A percentile compares a stretch with the other conserved stretches of the same genome.
These are phyloP conservation scores for Populus simonii DNA, from an alignment of 345 rosid genomes.

Conservation along the genomic window DNA sequence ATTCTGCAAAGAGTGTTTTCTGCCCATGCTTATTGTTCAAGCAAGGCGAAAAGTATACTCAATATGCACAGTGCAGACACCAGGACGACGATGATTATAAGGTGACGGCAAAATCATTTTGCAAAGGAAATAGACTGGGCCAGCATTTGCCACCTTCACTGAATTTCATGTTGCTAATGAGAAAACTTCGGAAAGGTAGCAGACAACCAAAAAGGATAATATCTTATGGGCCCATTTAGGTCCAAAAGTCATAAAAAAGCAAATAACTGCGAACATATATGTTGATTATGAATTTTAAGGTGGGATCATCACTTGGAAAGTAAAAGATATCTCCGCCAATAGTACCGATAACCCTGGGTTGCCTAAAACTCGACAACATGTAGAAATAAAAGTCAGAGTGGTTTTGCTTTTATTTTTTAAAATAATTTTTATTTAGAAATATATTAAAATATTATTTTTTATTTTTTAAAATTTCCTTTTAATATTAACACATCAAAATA, in stretches of 20 bases:
- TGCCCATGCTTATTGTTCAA: background rate
- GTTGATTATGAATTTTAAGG: conserved; percentile 1
- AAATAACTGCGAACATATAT: conserved; percentile 1
- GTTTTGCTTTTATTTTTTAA: background rate
- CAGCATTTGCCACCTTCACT: conserved; percentile 17
- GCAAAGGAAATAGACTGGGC: conserved; percentile 16
- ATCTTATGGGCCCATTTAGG: conserved; percentile 16
- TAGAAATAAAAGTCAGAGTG: conserved; percentile 17
- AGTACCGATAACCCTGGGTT: conserved; percentile 28
- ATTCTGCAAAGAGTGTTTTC: background rate
- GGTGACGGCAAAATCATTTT: conserved; percentile 11
- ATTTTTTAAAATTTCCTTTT: too few relatives aligned
- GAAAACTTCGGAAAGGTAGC: conserved; percentile 23
- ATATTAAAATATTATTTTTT: too few relatives aligned
- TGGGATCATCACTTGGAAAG: conserved; percentile 22
- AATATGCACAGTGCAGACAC: background rate
- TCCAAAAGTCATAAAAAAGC: conserved; percentile 19
- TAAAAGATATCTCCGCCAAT: conserved; percentile 8
- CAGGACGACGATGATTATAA: background rate
- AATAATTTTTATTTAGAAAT: too few relatives aligned
- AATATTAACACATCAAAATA: too few relatives aligned
- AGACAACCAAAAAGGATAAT: conserved; percentile 12
- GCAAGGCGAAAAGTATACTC: background rate
- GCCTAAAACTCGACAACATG: conserved; percentile 26
- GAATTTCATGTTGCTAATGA: conserved; percentile 24